Percentiles rank a stretch among this genome's conserved stretches.
These are phyloP conservation scores for Peronosclerospora sorghi DNA, from an alignment of 352 stramenopile species.

Conservation along the genomic window DNA sequence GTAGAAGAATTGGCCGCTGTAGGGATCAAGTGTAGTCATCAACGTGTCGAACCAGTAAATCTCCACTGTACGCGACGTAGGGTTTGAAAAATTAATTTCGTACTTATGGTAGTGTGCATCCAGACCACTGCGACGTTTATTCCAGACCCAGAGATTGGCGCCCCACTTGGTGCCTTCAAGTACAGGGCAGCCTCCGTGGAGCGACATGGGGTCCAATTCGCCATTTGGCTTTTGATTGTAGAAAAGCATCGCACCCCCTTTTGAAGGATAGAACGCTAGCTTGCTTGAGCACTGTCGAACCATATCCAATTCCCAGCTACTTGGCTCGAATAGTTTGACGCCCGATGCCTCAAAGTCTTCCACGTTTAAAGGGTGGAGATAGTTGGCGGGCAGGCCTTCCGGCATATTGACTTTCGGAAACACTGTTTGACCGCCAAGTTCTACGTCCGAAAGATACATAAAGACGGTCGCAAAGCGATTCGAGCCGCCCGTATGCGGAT, in stretches of 20 bases:
- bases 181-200: constrained; percentile 93
- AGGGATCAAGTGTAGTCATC: constrained; percentile 53
- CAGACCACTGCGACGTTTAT: constrained; percentile 73
- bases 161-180: constrained; percentile 91
- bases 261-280: constrained; percentile 64
- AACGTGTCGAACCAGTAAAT: constrained; percentile 62
- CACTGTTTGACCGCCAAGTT: constrained; percentile 66
- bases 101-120: constrained; percentile 32
- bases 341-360: constrained; percentile 32
- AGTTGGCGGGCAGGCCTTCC: constrained; percentile 41
- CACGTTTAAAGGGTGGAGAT: constrained; percentile 37
- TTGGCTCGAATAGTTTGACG: constrained; percentile 45
- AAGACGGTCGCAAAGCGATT: constrained; percentile 82
- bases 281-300: constrained; percentile 67
- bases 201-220: constrained; percentile 70
- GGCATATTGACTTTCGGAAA: constrained; percentile 74
- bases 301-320: constrained; percentile 69
- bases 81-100: constrained; percentile 63
- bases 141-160: constrained; percentile 97
- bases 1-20: constrained; percentile 39
- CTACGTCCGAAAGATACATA: constrained; percentile 76
- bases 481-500: constrained; percentile 57
- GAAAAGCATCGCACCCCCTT: constrained; percentile 93
- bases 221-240: constrained; percentile 95
- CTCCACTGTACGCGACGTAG: constrained; percentile 31